Conservation (phyloP, 306 rosid genomes). For the Corylus heterophylla region DNA sequence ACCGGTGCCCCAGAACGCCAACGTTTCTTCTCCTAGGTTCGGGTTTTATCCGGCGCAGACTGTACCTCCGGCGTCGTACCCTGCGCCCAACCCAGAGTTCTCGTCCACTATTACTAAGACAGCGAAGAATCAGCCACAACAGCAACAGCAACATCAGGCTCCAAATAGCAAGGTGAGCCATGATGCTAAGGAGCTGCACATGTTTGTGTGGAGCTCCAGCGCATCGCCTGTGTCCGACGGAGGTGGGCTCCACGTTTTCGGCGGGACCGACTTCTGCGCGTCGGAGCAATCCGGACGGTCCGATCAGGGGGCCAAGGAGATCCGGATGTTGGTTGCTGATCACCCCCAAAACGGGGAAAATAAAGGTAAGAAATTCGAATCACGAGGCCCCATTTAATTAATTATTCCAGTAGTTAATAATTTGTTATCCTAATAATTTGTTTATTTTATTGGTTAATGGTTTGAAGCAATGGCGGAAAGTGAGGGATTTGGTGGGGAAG, state of each 20-base stretch:
- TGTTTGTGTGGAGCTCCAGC: constrained; percentile 72
- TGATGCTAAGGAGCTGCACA: constrained; percentile 63
- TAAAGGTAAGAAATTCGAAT: constrained; percentile 45
- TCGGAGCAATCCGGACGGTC: constrained; percentile 88
- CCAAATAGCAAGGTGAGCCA: constrained; percentile 37
- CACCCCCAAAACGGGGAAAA: constrained; percentile 71
- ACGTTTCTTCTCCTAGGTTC: constrained; percentile 46
- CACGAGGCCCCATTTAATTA: not conserved
- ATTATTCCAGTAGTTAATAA: not conserved
- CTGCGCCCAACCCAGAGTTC: constrained; percentile 91
- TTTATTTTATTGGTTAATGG: not conserved
- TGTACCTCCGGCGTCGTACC: constrained; percentile 45
- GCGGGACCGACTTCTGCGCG: constrained; percentile 56
- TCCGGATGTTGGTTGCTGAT: constrained; percentile 86
- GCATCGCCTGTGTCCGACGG: constrained; percentile 65
- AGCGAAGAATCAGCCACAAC: constrained; percentile 36
- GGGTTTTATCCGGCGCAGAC: constrained; percentile 67
- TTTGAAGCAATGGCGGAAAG: constrained; percentile 41
- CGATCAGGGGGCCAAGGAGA: constrained; percentile 92
- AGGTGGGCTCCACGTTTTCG: constrained; percentile 75
- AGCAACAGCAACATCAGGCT: constrained; percentile 33
- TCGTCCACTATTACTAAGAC: constrained; percentile 48
- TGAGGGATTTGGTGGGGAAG: constrained; percentile 57
- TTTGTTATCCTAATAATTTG: not conserved
- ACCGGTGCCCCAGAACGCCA: constrained; percentile 23